These are phyloP conservation scores for Fusarium sp. DNA, from an alignment of 2,329 filamentous ascomycete genomes.

Conservation along the genomic window DNA sequence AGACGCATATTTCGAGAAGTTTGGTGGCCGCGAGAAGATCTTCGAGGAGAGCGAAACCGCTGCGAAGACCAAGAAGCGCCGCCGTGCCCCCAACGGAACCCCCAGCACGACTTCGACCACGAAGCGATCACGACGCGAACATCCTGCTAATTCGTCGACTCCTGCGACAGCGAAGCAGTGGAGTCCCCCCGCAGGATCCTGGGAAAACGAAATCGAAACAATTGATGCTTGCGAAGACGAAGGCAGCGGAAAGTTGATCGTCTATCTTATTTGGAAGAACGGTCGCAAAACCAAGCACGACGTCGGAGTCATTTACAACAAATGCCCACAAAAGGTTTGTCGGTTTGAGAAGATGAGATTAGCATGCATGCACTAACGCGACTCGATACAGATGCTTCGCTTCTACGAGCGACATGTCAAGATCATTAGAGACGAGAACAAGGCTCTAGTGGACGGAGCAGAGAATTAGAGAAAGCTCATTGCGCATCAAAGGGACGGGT, in stretches of 20 bases:
- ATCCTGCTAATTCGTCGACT: constrained; percentile 64
- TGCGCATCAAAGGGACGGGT: no score
- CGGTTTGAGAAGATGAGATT: no score
- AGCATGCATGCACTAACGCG: constrained; percentile 10
- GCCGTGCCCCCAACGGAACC: constrained; percentile 59
- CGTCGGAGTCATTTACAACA: constrained; percentile 75
- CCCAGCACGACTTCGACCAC: constrained; percentile 50
- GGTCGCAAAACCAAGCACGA: constrained; percentile 80
- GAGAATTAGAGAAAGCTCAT: constrained; percentile 11
- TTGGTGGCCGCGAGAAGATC: constrained; percentile 74
- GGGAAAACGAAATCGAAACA: constrained; percentile 79
- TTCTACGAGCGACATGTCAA: constrained; percentile 72
- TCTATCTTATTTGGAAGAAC: constrained; percentile 81
- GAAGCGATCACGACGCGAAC: constrained; percentile 64
- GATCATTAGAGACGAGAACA: constrained; percentile 60
- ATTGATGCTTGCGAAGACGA: constrained; percentile 81
- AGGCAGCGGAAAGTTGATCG: constrained; percentile 69
- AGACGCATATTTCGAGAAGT: constrained; percentile 70
- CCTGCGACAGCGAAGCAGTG: constrained; percentile 65
- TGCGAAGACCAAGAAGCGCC: constrained; percentile 69
- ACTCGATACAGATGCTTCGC: constrained; percentile 64
- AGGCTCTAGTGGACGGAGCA: constrained; percentile 34
- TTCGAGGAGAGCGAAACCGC: constrained; percentile 65
- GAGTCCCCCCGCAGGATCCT: constrained; percentile 78
- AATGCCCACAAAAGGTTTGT: constrained; percentile 81